A percentile compares a stretch with the other conserved stretches of the same genome.
Evolutionary conservation across 257 asterid genomes (phyloP).

Genomic region (Thymus mandschuricus): DNA sequence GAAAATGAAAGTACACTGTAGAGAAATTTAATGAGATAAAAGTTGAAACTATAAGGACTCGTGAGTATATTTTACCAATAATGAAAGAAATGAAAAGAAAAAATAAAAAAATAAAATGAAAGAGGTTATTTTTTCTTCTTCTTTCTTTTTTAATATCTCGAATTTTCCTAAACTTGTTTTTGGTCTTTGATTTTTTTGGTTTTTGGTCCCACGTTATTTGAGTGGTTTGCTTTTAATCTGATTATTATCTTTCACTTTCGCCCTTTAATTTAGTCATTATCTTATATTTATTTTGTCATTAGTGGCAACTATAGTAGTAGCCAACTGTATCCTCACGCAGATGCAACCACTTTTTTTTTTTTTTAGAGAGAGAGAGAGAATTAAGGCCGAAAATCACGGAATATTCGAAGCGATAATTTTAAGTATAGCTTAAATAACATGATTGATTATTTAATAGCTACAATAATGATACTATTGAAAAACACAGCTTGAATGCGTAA

Average conservation of each 20-base stretch:
- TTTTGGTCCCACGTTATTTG: not conserved
- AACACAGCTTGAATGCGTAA: no score
- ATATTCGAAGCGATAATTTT: not conserved
- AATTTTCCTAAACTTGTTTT: slow-evolving; percentile 3
- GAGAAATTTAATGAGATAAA: no score
- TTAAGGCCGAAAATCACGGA: not conserved
- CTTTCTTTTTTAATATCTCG: not conserved
- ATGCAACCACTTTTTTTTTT: slow-evolving; percentile 1
- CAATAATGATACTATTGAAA: no score
- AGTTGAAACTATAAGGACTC: no score
- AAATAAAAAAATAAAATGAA: no score
- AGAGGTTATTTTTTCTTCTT: not conserved
- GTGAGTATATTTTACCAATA: no score
- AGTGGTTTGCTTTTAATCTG: not conserved
- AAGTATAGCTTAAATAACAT: not conserved
- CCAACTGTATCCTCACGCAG: not conserved
- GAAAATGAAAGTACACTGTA: no score
- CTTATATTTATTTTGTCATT: not conserved
- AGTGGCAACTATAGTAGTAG: not conserved
- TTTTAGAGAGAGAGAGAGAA: not conserved
- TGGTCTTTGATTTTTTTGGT: not conserved
- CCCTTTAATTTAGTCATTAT: not conserved
- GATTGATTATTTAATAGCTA: no score
- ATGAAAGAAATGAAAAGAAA: no score
- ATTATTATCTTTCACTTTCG: slow-evolving; percentile 6